Percentiles rank a stretch among this genome's conserved stretches.
phyloP scores from a whole-genome alignment of 768 basidiomycete species.

The Boletales sp. region DNA sequence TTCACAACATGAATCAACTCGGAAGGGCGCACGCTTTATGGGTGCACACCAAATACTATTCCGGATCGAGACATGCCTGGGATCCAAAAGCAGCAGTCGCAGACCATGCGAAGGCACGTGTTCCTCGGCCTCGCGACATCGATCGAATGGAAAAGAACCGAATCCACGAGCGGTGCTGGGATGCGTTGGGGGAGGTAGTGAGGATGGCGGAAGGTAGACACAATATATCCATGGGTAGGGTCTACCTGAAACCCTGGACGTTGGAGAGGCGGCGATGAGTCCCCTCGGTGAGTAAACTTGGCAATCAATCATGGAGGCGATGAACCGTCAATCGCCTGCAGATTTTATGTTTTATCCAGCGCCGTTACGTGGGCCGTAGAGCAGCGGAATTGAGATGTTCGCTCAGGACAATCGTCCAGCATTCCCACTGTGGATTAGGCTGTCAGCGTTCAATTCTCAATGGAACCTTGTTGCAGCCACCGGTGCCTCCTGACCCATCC shows the following conservation, averaged over 20 bases:
- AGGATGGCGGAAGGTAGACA: slow-evolving; percentile 58
- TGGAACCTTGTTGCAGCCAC: slow-evolving; percentile 16
- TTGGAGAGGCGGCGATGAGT: slow-evolving; percentile 6
- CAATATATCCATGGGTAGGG: slow-evolving; percentile 47
- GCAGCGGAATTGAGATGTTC: no score
- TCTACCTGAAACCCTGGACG: slow-evolving; percentile 29
- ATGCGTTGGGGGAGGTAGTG: slow-evolving; percentile 50
- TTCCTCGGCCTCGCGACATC: slow-evolving; percentile 10
- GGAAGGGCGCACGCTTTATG: slow-evolving; percentile 24
- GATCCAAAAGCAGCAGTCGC: slow-evolving; percentile 32
- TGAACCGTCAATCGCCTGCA: background rate
- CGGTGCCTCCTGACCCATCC: background rate
- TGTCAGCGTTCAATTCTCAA: background rate
- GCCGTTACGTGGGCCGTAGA: no score
- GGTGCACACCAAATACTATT: slow-evolving; percentile 19
- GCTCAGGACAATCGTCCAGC: slow-evolving; percentile 1
- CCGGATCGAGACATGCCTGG: slow-evolving; percentile 32
- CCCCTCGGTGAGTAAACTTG: slow-evolving; percentile 7
- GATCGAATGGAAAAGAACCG: slow-evolving; percentile 22
- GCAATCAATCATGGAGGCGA: background rate
- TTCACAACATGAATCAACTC: slow-evolving; percentile 48
- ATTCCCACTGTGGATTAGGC: slow-evolving; percentile 2
- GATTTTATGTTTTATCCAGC: background rate
- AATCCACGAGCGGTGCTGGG: slow-evolving; percentile 39
- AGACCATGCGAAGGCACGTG: slow-evolving; percentile 19